phyloP scores from a whole-genome alignment of 768 basidiomycete species.

The Suillus discolor region DNA sequence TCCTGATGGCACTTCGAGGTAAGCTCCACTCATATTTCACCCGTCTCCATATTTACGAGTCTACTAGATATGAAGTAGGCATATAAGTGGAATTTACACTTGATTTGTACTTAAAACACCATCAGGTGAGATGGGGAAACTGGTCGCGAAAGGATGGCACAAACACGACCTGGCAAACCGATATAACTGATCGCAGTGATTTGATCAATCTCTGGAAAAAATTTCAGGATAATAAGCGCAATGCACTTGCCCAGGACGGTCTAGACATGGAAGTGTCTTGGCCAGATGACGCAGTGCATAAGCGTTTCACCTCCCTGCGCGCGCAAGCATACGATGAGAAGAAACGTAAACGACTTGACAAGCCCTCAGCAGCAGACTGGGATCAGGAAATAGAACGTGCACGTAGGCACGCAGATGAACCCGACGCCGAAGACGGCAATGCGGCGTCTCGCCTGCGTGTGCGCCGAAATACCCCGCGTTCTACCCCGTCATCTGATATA shows the following conservation, averaged over 20 bases:
- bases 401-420: conserved; percentile 24
- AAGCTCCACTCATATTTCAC: neutral
- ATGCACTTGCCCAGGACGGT: conserved; percentile 28
- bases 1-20: conserved; percentile 32
- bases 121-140: conserved; percentile 52
- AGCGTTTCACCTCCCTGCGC: conserved; percentile 44
- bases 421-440: conserved; percentile 25
- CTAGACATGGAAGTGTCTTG: conserved; percentile 42
- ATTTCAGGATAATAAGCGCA: conserved; percentile 34
- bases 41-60: conserved; percentile 9
- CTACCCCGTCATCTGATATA: neutral
- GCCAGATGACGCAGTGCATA: conserved; percentile 45
- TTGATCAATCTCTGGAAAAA: conserved; percentile 38
- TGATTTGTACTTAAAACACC: neutral
- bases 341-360: conserved; percentile 19
- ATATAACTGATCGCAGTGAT: conserved; percentile 18
- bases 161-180: conserved; percentile 54
- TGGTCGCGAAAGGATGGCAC: conserved; percentile 57
- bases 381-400: conserved; percentile 29
- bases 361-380: conserved; percentile 22
- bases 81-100: neutral
- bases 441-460: conserved; percentile 9
- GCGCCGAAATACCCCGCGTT: conserved; percentile 4
- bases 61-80: conserved; percentile 34
- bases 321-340: conserved; percentile 52